Evolutionary conservation across 345 rosid genomes (phyloP), one percentile per base, ranked within the genome.

Genomic region (Eutrema yunnanense): DNA sequence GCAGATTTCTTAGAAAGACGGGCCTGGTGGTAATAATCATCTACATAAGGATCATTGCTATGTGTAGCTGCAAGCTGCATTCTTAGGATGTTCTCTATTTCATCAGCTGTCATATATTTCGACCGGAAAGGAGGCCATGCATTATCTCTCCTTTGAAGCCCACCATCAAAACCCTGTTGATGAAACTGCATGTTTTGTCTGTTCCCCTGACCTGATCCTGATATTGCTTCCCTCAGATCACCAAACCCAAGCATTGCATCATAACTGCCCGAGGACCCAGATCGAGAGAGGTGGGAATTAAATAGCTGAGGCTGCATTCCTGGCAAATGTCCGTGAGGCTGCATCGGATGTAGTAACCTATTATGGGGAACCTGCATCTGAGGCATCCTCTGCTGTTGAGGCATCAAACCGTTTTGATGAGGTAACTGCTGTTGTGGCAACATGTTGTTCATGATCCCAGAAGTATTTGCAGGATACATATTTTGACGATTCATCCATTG

Each of bases 21-120:
- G 34, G 88, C 97, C 86, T 90, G 98, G 82, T 90, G 86, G 73
- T 94, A 90, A 73, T 89, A 94, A 82, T 94, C 98, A 82, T 94
- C 98, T 44, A 90, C 88, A 38, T 94, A 94, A 0, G 97, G 98
- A 56, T 94, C 97, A 69, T 89, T 94, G 81, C 88, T 86, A 73
- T 90, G 96, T 9, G 91, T 94, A n/a, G 97, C 94, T 52, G 87
- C 92, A 67, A 85, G 91, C 81, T 93, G 98, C 86, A 89, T 84
- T 73, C 92, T 85, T 16, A 90, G 84, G 65, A 90, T 90, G 73
- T 81, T 80, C 67, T 93, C 98, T 62, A 90, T 86, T 73, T 93
- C 97, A 78, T 86, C 87, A 62, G 84, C 72, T 8, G 90, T 65
- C 98, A 93, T 93, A 71, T 85, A 81, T 80, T 90, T 93, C 36